Evolutionary conservation across 768 basidiomycete species (phyloP), one percentile per base, ranked within the genome.

Genomic region (Lentinula raphanica): DNA sequence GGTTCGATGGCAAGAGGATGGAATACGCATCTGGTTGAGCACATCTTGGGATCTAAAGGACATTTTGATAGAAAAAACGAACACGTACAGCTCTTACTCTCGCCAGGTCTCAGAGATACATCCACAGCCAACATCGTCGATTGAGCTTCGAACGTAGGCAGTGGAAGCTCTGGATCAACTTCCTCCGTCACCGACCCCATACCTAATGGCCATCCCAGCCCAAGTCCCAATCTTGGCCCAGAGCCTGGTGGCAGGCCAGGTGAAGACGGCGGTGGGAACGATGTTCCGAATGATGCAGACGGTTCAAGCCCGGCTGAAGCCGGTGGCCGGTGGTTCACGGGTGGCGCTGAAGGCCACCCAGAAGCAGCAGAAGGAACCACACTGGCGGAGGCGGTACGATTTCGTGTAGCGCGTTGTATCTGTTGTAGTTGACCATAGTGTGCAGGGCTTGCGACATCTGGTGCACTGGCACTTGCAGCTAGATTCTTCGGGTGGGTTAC

Each of bases 111-210:
- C 17, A 99, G 76, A 4, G 76, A 72, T 29, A 98, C 67, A 70
- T 98, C 97, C 0, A 99, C 92, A 0, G 90, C 94, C 9, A 98
- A 75, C 83, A 98, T 89, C 31, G 88, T 82, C 9, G 91, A 89
- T 58, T 88, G 88, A 0, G 89, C 85, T 60, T 94, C 88, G 25
- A 96, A 86, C 0, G 92, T 94, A 0, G 96, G 94, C 17, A 98
- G 69, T 0, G 86, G 87, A 3, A 70, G 69, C 32, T 88, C 87
- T 0, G 82, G 80, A 58, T 85, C 82, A n/a, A 84, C 67, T 4
- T 80, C 78, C 27, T 81, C 82, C 1, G 51, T 56, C 28, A 49
- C 50, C 9, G 60, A 53, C 8, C 25, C 54, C 36, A 19, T 13
- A n/a, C 38, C 36, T 29, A 56, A 42, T 13, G 54, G 42, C 54